phyloP scores from a whole-genome alignment of 176 grass and related monocot genomes.

The Oryza nivara region DNA sequence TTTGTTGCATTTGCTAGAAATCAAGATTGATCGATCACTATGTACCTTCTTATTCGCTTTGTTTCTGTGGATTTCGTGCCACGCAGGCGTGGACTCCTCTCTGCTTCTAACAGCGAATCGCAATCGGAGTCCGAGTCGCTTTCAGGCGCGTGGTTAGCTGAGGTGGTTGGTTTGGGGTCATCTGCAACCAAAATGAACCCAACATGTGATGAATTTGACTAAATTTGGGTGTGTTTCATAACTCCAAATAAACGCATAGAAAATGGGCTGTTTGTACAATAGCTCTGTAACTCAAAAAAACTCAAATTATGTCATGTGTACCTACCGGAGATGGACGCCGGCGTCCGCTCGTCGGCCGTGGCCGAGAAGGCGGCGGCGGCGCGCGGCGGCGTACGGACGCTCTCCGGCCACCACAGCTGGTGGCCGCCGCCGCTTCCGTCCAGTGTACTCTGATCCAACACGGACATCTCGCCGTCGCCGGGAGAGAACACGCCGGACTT shows the following conservation, averaged over 20 bases:
- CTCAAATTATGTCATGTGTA: not conserved
- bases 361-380: slow-evolving; percentile 14
- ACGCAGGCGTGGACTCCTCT: slow-evolving; percentile 47
- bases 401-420: slow-evolving; percentile 52
- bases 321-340: slow-evolving; percentile 62
- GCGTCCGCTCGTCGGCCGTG: slow-evolving; percentile 32
- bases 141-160: slow-evolving; percentile 22
- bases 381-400: slow-evolving; percentile 6
- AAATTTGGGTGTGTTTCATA: too few species aligned
- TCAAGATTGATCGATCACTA: not conserved
- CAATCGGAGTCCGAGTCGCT: slow-evolving; percentile 69
- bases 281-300: not conserved
- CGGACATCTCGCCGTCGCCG: slow-evolving; percentile 4
- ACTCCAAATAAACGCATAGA: not conserved
- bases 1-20: not conserved
- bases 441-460: slow-evolving; percentile 41
- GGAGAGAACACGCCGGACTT: not conserved
- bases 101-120: slow-evolving; percentile 49
- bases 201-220: too few species aligned
- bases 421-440: slow-evolving; percentile 29
- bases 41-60: slow-evolving; percentile 72
- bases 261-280: not conserved
- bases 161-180: slow-evolving; percentile 21
- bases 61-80: slow-evolving; percentile 44
- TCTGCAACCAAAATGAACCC: slow-evolving; percentile 3